Conservation (phyloP, 139 green algal genomes). For the Micractinium conductrix region DNA sequence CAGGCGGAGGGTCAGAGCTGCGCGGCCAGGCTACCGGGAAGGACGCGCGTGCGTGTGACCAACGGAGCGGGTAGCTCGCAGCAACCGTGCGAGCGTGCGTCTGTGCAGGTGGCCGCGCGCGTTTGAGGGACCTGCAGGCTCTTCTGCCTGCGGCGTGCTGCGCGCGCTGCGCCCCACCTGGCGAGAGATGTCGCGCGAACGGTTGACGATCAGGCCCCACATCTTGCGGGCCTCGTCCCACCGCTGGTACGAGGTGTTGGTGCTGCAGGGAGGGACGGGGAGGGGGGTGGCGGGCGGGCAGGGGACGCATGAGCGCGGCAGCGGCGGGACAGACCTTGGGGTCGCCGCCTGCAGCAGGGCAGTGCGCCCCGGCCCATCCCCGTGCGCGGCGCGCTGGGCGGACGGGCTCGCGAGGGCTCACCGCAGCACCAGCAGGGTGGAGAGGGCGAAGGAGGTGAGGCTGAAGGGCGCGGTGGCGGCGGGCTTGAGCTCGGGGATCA, state of each 20-base stretch:
- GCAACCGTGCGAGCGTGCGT: too few relatives aligned
- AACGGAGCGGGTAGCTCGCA: too few relatives aligned
- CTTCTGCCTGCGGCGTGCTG: too few relatives aligned
- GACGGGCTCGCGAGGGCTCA: neutral
- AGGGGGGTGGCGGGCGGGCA: too few relatives aligned
- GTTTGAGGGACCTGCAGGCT: too few relatives aligned
- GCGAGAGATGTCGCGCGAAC: slow-evolving; percentile 45
- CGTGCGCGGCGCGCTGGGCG: neutral
- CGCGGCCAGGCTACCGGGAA: too few relatives aligned
- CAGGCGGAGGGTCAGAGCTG: neutral
- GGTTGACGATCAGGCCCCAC: slow-evolving; percentile 45
- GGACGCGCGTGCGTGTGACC: too few relatives aligned
- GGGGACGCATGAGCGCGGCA: neutral
- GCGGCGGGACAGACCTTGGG: too few relatives aligned
- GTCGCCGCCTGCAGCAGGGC: too few relatives aligned
- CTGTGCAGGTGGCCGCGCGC: too few relatives aligned
- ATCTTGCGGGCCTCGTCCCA: slow-evolving; percentile 57
- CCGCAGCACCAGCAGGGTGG: slow-evolving; percentile 30
- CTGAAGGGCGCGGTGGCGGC: slow-evolving; percentile 11
- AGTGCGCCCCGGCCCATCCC: too few relatives aligned
- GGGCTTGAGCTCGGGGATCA: slow-evolving; percentile 11
- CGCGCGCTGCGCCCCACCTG: slow-evolving; percentile 5
- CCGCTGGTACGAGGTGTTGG: slow-evolving; percentile 58
- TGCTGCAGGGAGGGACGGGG: slow-evolving; percentile 16
- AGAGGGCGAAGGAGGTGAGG: slow-evolving; percentile 38